Evolutionary conservation across 257 asterid species (phyloP).

Genomic region (Nicotiana sylvestris): DNA sequence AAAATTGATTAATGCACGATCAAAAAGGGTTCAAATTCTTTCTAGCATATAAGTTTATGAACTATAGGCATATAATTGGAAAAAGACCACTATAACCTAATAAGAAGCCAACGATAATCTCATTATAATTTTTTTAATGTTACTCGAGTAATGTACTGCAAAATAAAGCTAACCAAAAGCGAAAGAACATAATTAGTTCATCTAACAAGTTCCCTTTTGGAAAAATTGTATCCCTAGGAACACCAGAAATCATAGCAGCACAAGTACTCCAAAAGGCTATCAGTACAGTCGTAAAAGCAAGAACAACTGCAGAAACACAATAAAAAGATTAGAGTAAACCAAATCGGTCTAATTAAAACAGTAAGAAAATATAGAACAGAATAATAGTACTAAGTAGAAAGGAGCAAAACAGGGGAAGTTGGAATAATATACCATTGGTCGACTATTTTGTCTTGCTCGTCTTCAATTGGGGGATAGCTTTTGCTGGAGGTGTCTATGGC

Average conservation of each 20-base stretch:
- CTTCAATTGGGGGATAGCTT: slow-evolving; percentile 38
- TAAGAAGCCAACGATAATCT: not conserved
- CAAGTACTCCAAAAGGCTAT: slow-evolving; percentile 40
- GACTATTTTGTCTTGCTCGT: slow-evolving; percentile 46
- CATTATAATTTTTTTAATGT: not conserved
- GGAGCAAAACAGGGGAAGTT: not conserved
- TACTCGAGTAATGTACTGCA: not conserved
- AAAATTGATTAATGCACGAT: not conserved
- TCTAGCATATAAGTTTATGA: not conserved
- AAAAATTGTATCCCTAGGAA: not conserved
- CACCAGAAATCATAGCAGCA: slow-evolving; percentile 48
- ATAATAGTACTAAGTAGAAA: not conserved
- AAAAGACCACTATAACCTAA: not conserved
- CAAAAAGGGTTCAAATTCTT: not conserved
- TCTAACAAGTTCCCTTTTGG: not conserved
- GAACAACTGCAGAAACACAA: slow-evolving; percentile 49
- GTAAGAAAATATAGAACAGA: not conserved
- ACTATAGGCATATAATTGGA: not conserved
- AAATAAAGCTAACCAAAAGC: not conserved
- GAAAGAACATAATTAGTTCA: not conserved
- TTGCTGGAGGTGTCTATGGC: slow-evolving; percentile 24
- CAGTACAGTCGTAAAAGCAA: slow-evolving; percentile 59
- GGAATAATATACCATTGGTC: slow-evolving; percentile 38
- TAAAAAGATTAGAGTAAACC: not conserved
- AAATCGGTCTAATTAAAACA: not conserved